phyloP scores from a whole-genome alignment of 805 yeast species.

The Candida silvatica region DNA sequence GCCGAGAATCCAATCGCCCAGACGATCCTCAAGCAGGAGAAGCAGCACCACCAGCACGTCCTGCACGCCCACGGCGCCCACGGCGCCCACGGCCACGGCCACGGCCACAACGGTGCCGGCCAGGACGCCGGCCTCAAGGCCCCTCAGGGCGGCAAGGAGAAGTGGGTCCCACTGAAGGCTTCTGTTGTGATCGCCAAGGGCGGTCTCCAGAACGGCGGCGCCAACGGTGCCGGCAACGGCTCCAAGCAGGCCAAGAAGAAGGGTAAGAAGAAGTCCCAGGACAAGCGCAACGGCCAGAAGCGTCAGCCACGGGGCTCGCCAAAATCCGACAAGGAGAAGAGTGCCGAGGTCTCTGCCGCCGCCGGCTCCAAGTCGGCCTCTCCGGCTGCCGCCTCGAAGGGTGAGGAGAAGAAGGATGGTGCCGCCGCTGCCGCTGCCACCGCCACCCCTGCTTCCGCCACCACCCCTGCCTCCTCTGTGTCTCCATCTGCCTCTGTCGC shows the following conservation, averaged over 20 bases:
- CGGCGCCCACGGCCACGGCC: too few species aligned
- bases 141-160: slow-evolving; percentile 46
- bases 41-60: slow-evolving; percentile 1
- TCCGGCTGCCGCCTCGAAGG: not conserved
- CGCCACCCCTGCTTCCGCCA: not conserved
- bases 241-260: slow-evolving; percentile 12
- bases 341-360: too few species aligned
- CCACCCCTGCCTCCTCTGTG: not conserved
- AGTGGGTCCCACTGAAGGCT: slow-evolving; percentile 67
- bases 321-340: slow-evolving; percentile 2
- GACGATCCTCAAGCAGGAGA: slow-evolving; percentile 16
- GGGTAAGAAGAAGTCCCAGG: slow-evolving; percentile 13
- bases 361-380: not conserved
- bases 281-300: slow-evolving; percentile 4
- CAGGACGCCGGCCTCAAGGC: slow-evolving; percentile 15
- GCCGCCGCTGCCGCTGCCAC: not conserved
- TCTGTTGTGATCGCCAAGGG: slow-evolving; percentile 33
- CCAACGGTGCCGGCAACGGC: slow-evolving; percentile 5
- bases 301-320: slow-evolving; percentile 1
- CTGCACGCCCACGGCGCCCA: too few species aligned
- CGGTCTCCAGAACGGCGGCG: slow-evolving; percentile 8
- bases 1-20: slow-evolving; percentile 28
- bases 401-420: not conserved
- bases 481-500: too few species aligned
- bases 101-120: not conserved